Evolutionary conservation across 2,329 filamentous ascomycete genomes (phyloP).

Genomic region (Aspergillus hiratsukae): DNA sequence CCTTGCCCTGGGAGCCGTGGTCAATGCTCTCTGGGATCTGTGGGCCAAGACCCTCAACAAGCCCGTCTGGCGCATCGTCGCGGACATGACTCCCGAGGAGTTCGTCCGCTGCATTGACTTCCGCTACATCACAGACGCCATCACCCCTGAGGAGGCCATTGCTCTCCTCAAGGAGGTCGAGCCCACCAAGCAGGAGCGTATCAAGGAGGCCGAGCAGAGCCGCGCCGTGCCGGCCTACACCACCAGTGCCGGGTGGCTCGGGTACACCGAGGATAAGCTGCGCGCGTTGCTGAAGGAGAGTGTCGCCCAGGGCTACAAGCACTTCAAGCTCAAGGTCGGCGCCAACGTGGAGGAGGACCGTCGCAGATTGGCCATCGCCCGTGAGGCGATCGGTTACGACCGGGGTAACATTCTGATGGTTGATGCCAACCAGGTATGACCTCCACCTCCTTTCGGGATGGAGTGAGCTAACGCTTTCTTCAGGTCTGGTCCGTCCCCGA

Average conservation of each 20-base stretch:
- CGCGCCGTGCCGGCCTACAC: constrained; percentile 85
- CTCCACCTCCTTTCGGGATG: not conserved
- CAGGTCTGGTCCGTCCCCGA: constrained; percentile 81
- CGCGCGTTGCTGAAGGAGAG: constrained; percentile 68
- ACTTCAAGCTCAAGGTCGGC: constrained; percentile 92
- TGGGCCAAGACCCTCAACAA: constrained; percentile 84
- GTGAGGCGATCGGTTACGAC: constrained; percentile 78
- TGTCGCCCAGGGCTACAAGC: constrained; percentile 68
- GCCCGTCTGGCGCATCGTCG: constrained; percentile 85
- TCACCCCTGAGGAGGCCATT: constrained; percentile 79
- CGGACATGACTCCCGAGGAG: constrained; percentile 85
- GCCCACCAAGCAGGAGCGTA: constrained; percentile 63
- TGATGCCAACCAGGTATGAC: constrained; percentile 74
- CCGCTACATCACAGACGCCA: constrained; percentile 88
- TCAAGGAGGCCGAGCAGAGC: constrained; percentile 68
- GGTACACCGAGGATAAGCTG: constrained; percentile 86
- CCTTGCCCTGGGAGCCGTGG: constrained; percentile 80
- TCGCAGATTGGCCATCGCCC: constrained; percentile 65
- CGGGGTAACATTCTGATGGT: constrained; percentile 83
- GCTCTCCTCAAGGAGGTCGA: constrained; percentile 63
- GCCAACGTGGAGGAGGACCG: constrained; percentile 67
- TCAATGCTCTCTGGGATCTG: constrained; percentile 93
- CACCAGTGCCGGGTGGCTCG: constrained; percentile 86
- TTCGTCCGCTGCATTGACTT: constrained; percentile 88
- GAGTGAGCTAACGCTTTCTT: not conserved